Percentiles rank a stretch among this genome's conserved stretches.
Evolutionary conservation across 495 filamentous ascomycete species (phyloP).

Genomic region (Annulohypoxylon bovei): DNA sequence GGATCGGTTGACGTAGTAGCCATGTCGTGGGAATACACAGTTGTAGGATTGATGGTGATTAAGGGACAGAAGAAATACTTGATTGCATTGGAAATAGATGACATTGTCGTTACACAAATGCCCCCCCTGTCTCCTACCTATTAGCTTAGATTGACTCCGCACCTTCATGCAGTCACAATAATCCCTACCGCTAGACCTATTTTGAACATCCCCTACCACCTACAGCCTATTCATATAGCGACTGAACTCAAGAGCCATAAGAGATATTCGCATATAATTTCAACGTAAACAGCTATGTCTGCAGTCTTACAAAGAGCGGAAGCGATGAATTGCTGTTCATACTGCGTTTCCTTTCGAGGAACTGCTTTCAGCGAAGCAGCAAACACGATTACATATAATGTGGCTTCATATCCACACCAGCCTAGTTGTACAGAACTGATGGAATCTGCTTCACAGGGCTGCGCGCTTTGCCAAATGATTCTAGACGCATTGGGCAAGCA

Average conservation of each 20-base stretch:
- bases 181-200: neutral
- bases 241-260: too few relatives aligned
- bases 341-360: neutral
- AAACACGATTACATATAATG: neutral
- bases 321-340: neutral
- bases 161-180: neutral
- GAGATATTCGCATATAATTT: too few relatives aligned
- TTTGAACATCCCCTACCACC: neutral
- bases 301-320: too few relatives aligned
- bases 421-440: neutral
- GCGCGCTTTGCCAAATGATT: neutral
- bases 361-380: neutral
- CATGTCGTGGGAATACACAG: neutral
- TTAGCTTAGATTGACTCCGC: neutral
- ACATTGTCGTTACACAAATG: neutral
- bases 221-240: neutral
- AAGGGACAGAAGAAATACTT: neutral
- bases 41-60: neutral
- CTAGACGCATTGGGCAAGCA: neutral
- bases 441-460: neutral
- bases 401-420: neutral
- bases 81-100: neutral
- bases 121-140: neutral
- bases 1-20: neutral
- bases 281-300: too few relatives aligned